Evolutionary conservation across 2,329 filamentous ascomycete genomes (phyloP), one percentile per base, ranked within the genome.

Genomic region (Helminthosporium solani): DNA sequence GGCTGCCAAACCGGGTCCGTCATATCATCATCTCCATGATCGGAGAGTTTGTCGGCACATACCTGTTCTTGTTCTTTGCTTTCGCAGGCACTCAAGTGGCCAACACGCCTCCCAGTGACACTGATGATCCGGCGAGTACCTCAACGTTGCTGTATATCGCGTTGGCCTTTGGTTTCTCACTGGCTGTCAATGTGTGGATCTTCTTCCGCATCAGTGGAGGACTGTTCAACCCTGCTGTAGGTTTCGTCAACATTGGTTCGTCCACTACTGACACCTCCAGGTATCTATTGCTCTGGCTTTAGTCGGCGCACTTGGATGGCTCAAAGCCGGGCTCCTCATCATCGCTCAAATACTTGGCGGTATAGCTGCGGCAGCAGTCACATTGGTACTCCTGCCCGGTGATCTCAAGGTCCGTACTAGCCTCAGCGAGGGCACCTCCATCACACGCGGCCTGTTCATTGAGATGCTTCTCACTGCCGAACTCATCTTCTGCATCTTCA

Each of bases 401-500:
- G 66, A 69, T 16, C 65, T 78, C 18, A 66, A 68, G 30, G 75
- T 78, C 16, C 68, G 70, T 9, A 77, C 75, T 2, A 71, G 65
- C 4, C 67, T 78, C n/a, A 68, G 70, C 34, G 23, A 42, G 12
- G 58, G 60, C 16, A 76, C 75, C 2, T 74, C 73, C 1, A 56
- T 76, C 19, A 66, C 62, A 19, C 72, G 70, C 28, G 76, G 75
- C 11, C 55, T 78, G 3, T 78, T 70, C 56, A 77, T 78, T 43
- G 75, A 78, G 51, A 76, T 76, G 73, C 73, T 78, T 44, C 61
- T 77, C 31, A 78, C 76, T 2, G 70, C 73, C n/a, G 59, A 72
- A 55, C 68, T 78, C 15, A 69, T 78, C 49, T 75, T 78, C 52
- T 73, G 72, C 40, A 78, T 78, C 48, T 75, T 72, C 55, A 73